Evolutionary conservation across 345 rosid species (phyloP).

Genomic region (Lagerstroemia speciosa): DNA sequence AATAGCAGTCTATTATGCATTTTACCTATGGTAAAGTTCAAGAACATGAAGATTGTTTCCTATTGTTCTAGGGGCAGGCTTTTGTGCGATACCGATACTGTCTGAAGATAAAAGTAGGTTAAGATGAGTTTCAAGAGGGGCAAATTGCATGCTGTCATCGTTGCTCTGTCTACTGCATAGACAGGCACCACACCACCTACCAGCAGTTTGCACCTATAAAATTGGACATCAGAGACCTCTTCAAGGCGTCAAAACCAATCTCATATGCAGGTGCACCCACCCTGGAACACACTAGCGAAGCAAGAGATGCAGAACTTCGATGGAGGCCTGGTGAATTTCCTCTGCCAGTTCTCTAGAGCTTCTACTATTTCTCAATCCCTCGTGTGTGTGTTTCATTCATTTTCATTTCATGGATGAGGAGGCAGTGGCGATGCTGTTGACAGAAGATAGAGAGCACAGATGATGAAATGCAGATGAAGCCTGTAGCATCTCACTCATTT

Average conservation of each 20-base stretch:
- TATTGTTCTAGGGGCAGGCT: background rate
- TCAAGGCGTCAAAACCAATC: background rate
- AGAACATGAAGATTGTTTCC: background rate
- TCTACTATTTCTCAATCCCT: background rate
- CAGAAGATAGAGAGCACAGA: slow-evolving; percentile 95
- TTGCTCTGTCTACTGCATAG: background rate
- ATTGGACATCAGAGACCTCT: background rate
- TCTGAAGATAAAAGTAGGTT: background rate
- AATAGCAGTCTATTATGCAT: background rate
- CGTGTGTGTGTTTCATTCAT: background rate
- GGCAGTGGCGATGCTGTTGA: slow-evolving; percentile 44
- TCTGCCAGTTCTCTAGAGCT: background rate
- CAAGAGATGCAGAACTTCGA: background rate
- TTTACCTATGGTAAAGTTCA: background rate
- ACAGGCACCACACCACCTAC: background rate
- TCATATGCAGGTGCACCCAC: background rate
- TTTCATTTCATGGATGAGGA: background rate
- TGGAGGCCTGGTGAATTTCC: background rate
- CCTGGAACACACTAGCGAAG: background rate
- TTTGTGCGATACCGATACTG: background rate
- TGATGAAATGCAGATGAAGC: slow-evolving; percentile 24
- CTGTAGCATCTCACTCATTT: slow-evolving; percentile 41
- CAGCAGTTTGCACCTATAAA: background rate
- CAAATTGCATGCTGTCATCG: background rate
- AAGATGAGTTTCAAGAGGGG: background rate